A percentile compares a stretch with the other conserved stretches of the same genome.
phyloP scores from a whole-genome alignment of 2,329 filamentous ascomycete genomes.

The Microcera coccophila region DNA sequence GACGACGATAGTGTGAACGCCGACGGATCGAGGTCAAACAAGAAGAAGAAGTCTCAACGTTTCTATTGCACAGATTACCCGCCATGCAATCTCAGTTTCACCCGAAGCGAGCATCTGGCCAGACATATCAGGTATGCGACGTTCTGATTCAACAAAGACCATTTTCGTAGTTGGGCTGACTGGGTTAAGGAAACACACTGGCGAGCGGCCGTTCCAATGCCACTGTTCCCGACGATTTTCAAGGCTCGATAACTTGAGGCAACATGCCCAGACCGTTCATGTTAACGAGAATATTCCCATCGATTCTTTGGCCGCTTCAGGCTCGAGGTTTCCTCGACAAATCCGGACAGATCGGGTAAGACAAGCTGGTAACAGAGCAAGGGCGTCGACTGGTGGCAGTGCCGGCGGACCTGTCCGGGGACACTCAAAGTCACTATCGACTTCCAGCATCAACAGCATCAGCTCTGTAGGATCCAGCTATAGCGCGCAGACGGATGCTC shows the following conservation, averaged over 20 bases:
- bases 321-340: conserved; percentile 87
- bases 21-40: conserved; percentile 66
- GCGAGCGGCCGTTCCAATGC: conserved; percentile 93
- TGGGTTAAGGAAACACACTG: conserved; percentile 78
- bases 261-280: conserved; percentile 96
- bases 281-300: conserved; percentile 95
- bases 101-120: conserved; percentile 89
- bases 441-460: conserved; percentile 79
- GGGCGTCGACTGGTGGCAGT: conserved; percentile 74
- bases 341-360: conserved; percentile 82
- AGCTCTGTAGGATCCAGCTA: conserved; percentile 64
- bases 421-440: conserved; percentile 80
- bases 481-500: conserved; percentile 60
- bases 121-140: conserved; percentile 75
- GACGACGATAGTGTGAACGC: conserved; percentile 63
- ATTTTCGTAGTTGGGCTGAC: conserved; percentile 7
- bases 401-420: conserved; percentile 67
- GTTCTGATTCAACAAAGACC: not conserved
- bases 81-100: conserved; percentile 91
- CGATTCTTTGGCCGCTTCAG: conserved; percentile 88
- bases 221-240: conserved; percentile 93
- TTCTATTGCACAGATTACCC: conserved; percentile 97
- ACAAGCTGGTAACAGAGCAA: conserved; percentile 66
- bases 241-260: conserved; percentile 86
- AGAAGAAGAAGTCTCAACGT: conserved; percentile 94